These are phyloP conservation scores for Pilaira anomala DNA, from an alignment of 192 early-diverging fungal species.

Conservation along the genomic window DNA sequence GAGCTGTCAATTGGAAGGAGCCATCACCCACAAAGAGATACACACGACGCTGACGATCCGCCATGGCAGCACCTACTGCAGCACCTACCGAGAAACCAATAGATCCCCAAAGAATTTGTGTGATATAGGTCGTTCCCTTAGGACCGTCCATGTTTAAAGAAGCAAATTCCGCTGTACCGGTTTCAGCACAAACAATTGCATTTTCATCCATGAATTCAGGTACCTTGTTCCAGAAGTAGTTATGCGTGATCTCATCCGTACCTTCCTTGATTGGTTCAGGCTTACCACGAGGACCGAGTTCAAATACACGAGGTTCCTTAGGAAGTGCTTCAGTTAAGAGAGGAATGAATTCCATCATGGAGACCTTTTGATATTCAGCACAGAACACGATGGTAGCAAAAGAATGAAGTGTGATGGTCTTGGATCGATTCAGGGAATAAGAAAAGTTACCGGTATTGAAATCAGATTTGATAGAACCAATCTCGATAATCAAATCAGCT, in stretches of 20 bases:
- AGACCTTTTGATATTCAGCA: constrained; percentile 37
- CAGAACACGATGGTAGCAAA: constrained; percentile 35
- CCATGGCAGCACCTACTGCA: constrained; percentile 42
- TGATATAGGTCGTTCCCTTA: constrained; percentile 36
- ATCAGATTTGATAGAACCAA: constrained; percentile 46
- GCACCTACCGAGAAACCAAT: constrained; percentile 40
- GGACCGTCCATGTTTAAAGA: constrained; percentile 39
- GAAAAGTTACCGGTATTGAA: constrained; percentile 53
- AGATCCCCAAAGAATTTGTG: constrained; percentile 38
- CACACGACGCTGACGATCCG: constrained; percentile 37
- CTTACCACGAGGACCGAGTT: constrained; percentile 6
- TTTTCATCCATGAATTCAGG: constrained; percentile 31
- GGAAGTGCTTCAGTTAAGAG: constrained; percentile 13
- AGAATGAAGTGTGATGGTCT: constrained; percentile 42
- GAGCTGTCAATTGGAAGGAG: constrained; percentile 48
- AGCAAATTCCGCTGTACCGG: constrained; percentile 45
- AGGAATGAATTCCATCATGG: constrained; percentile 34
- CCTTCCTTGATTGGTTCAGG: constrained; percentile 8
- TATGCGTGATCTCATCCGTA: constrained; percentile 34
- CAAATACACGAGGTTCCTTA: constrained; percentile 1
- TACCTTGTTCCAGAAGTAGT: constrained; percentile 44
- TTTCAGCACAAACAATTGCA: constrained; percentile 41
- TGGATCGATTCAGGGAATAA: constrained; percentile 26
- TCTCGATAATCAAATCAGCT: constrained; percentile 37
- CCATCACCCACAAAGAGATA: constrained; percentile 51